A percentile compares a stretch with the other conserved stretches of the same genome.
Conservation (phyloP, 176 grass and related monocot genomes). For the Typha latifolia region DNA sequence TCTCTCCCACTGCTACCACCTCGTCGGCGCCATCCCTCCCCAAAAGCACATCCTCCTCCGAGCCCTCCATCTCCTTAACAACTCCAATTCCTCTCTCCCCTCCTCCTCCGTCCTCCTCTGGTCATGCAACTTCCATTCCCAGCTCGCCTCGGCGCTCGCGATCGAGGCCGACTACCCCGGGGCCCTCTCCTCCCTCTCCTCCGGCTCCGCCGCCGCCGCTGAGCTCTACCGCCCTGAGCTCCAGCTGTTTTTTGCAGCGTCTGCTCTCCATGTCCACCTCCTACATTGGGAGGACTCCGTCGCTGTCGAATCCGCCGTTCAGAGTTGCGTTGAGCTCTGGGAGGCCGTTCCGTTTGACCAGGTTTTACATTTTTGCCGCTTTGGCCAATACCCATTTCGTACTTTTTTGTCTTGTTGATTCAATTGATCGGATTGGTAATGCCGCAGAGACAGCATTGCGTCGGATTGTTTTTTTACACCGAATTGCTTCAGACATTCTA, state of each 20-base stretch:
- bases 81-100: conserved; percentile 26
- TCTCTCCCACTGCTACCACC: conserved; percentile 49
- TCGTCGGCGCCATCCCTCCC: conserved; percentile 48
- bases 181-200: conserved; percentile 46
- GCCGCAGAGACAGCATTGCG: conserved; percentile 51
- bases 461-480: conserved; percentile 83
- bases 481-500: conserved; percentile 80
- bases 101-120: conserved; percentile 37
- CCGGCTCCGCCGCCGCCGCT: conserved; percentile 39
- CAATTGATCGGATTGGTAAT: neutral
- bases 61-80: conserved; percentile 44
- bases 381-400: neutral
- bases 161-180: conserved; percentile 53
- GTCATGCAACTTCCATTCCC: conserved; percentile 80
- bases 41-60: conserved; percentile 69
- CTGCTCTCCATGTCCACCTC: conserved; percentile 59
- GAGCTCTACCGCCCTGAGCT: conserved; percentile 62
- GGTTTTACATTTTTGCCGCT: conserved; percentile 22
- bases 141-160: conserved; percentile 69
- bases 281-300: conserved; percentile 71
- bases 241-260: conserved; percentile 87
- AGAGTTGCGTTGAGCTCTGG: conserved; percentile 39
- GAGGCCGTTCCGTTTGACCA: conserved; percentile 44
- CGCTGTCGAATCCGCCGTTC: conserved; percentile 41
- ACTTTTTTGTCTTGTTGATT: neutral